A percentile compares a stretch with the other conserved stretches of the same genome.
Conservation (phyloP, 177 flowering plant genomes). For the Vitis hybrid region DNA sequence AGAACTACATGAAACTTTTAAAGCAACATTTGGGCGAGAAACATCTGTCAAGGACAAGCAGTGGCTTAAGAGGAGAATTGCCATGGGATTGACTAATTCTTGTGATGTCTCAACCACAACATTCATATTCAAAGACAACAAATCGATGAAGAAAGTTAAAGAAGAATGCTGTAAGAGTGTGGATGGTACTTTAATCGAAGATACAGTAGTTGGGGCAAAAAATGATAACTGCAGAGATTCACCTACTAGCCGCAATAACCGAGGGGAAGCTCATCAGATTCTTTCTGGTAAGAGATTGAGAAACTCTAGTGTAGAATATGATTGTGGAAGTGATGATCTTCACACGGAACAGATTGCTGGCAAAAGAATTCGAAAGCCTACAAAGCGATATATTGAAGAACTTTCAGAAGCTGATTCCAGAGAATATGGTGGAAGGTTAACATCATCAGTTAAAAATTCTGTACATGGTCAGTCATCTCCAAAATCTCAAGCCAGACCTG, state of each 20-base stretch:
- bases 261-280: slow-evolving; percentile 24
- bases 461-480: slow-evolving; percentile 29
- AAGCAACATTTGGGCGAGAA: slow-evolving; percentile 88
- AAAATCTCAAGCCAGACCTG: slow-evolving; percentile 30
- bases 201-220: slow-evolving; percentile 17
- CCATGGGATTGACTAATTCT: slow-evolving; percentile 87
- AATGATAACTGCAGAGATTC: slow-evolving; percentile 21
- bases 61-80: slow-evolving; percentile 95
- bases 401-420: slow-evolving; percentile 69
- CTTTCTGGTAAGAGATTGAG: slow-evolving; percentile 32
- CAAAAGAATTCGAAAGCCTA: slow-evolving; percentile 91
- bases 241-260: slow-evolving; percentile 17
- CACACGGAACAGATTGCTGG: slow-evolving; percentile 41
- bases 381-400: slow-evolving; percentile 92
- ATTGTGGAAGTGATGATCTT: slow-evolving; percentile 39
- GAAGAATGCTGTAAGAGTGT: slow-evolving; percentile 31
- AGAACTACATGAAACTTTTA: slow-evolving; percentile 90
- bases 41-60: slow-evolving; percentile 89
- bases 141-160: slow-evolving; percentile 35
- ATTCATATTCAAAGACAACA: slow-evolving; percentile 57
- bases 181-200: slow-evolving; percentile 16
- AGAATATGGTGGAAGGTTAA: slow-evolving; percentile 48
- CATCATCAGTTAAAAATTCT: slow-evolving; percentile 31
- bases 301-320: slow-evolving; percentile 25
- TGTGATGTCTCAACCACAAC: slow-evolving; percentile 71